Percentiles rank a stretch among this genome's conserved stretches.
These are phyloP conservation scores for Ustilago esculenta DNA, from an alignment of 1,284 basidiomycete species.

Conservation along the genomic window DNA sequence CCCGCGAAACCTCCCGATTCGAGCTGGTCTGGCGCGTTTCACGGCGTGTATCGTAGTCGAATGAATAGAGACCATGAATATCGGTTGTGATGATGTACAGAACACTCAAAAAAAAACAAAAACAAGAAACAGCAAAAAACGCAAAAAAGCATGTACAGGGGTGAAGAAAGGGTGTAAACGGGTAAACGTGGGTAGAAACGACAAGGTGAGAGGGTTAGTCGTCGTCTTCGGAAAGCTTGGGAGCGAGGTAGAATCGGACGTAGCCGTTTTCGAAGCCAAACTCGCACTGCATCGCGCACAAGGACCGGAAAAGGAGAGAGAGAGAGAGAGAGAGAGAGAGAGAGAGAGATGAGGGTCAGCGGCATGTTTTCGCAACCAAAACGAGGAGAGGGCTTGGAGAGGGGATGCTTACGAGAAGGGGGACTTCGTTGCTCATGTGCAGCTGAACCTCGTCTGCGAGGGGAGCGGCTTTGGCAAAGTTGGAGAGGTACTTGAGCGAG, in stretches of 20 bases:
- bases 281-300: no score
- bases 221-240: constrained; percentile 64
- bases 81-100: no score
- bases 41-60: no score
- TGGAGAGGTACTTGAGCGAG: constrained; percentile 94
- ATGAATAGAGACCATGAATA: no score
- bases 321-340: no score
- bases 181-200: background rate
- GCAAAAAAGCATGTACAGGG: background rate
- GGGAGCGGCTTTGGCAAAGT: constrained; percentile 91
- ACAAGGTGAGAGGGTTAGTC: constrained; percentile 30
- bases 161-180: background rate
- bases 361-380: no score
- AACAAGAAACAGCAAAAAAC: background rate
- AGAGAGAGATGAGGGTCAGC: no score
- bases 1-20: no score
- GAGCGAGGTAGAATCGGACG: constrained; percentile 65
- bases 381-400: no score
- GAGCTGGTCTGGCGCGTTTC: no score
- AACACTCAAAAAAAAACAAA: background rate
- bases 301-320: no score
- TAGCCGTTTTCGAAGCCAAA: constrained; percentile 84
- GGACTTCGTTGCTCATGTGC: constrained; percentile 63
- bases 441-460: constrained; percentile 76
- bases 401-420: no score